phyloP scores from a whole-genome alignment of 148 eudicot species.

The Vaccinium corymbosum region DNA sequence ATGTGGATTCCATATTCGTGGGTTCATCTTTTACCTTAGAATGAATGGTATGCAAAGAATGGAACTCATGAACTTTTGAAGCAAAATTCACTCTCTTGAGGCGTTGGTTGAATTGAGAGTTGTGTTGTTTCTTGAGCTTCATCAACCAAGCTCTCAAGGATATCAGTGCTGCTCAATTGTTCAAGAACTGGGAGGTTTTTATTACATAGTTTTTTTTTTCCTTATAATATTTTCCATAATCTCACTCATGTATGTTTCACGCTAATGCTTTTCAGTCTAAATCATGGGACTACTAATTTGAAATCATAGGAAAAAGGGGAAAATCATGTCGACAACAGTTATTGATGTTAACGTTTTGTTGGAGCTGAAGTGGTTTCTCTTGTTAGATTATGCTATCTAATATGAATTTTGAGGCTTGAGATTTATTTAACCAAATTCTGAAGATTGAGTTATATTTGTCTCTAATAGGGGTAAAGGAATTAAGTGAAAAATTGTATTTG shows the following conservation, averaged over 20 bases:
- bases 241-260: neutral
- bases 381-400: neutral
- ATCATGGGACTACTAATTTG: neutral
- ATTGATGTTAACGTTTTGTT: neutral
- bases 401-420: neutral
- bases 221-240: neutral
- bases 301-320: neutral
- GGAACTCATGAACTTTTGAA: neutral
- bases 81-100: constrained; percentile 4
- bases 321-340: neutral
- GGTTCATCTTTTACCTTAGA: constrained; percentile 13
- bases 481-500: neutral
- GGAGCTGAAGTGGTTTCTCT: neutral
- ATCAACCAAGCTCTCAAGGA: constrained; percentile 16
- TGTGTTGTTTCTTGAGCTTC: constrained; percentile 20
- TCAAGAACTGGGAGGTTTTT: constrained; percentile 22
- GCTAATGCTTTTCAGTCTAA: neutral
- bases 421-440: neutral
- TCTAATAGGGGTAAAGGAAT: neutral
- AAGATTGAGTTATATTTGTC: neutral
- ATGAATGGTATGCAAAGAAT: neutral
- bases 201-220: neutral
- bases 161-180: constrained; percentile 18
- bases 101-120: constrained; percentile 13
- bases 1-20: neutral